Evolutionary conservation across 1,284 basidiomycete species (phyloP).

Genomic region (Trichosporon faecale): DNA sequence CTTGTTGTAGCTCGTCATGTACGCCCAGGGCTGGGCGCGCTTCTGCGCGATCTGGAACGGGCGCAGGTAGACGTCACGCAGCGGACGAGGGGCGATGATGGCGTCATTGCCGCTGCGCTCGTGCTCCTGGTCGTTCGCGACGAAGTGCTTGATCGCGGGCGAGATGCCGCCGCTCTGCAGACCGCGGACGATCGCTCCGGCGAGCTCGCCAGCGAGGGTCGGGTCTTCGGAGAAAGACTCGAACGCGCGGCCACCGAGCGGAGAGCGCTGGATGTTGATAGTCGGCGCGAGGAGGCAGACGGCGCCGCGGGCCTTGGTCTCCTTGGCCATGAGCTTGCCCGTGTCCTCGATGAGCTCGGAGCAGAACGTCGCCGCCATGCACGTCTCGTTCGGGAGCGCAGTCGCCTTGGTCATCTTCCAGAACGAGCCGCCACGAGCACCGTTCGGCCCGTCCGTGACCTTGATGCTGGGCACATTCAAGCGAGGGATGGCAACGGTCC

Average conservation of each 20-base stretch:
- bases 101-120: slow-evolving; percentile 37
- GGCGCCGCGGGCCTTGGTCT: slow-evolving; percentile 67
- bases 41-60: slow-evolving; percentile 79
- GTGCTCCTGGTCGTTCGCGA: slow-evolving; percentile 50
- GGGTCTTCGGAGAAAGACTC: slow-evolving; percentile 76
- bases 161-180: slow-evolving; percentile 68
- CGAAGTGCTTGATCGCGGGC: slow-evolving; percentile 52
- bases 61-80: slow-evolving; percentile 72
- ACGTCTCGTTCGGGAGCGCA: slow-evolving; percentile 65
- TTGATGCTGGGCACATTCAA: slow-evolving; percentile 41
- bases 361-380: slow-evolving; percentile 45
- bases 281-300: slow-evolving; percentile 69
- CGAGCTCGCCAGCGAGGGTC: slow-evolving; percentile 64
- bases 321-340: slow-evolving; percentile 62
- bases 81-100: slow-evolving; percentile 55
- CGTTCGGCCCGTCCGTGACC: slow-evolving; percentile 37
- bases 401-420: slow-evolving; percentile 55
- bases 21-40: slow-evolving; percentile 53
- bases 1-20: slow-evolving; percentile 56
- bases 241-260: slow-evolving; percentile 63
- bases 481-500: slow-evolving; percentile 39
- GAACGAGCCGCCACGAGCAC: slow-evolving; percentile 32
- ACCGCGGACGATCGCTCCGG: slow-evolving; percentile 69
- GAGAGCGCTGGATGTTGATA: slow-evolving; percentile 74
- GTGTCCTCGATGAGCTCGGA: slow-evolving; percentile 62